phyloP scores from a whole-genome alignment of 768 basidiomycete species.

The Termitomyces sp. region DNA sequence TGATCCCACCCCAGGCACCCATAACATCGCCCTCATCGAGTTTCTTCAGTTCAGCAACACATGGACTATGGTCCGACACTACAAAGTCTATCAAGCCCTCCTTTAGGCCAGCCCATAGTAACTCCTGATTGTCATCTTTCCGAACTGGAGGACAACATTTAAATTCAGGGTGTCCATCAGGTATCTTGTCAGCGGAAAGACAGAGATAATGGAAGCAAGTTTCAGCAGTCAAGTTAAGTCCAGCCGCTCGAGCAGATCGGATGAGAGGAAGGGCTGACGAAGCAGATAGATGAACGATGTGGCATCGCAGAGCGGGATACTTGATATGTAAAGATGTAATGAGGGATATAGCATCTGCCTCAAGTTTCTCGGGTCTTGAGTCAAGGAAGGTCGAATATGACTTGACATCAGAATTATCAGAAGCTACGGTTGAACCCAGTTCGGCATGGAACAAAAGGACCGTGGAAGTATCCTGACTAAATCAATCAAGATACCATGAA shows the following conservation, averaged over 20 bases:
- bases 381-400: slow-evolving; percentile 77
- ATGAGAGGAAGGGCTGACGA: slow-evolving; percentile 75
- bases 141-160: slow-evolving; percentile 97
- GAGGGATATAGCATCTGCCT: slow-evolving; percentile 75
- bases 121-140: slow-evolving; percentile 60
- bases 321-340: slow-evolving; percentile 59
- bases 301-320: slow-evolving; percentile 70
- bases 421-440: slow-evolving; percentile 35
- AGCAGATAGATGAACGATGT: slow-evolving; percentile 95
- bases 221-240: slow-evolving; percentile 81
- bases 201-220: slow-evolving; percentile 98
- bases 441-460: slow-evolving; percentile 93
- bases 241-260: slow-evolving; percentile 56
- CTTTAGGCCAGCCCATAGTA: slow-evolving; percentile 75
- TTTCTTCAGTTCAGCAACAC: slow-evolving; percentile 75
- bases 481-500: slow-evolving; percentile 1
- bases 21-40: slow-evolving; percentile 76
- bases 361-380: slow-evolving; percentile 79
- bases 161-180: slow-evolving; percentile 75
- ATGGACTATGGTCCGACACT: slow-evolving; percentile 96
- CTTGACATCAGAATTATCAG: slow-evolving; percentile 31
- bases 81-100: slow-evolving; percentile 88
- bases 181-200: slow-evolving; percentile 67
- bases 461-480: slow-evolving; percentile 53
- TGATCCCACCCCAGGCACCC: slow-evolving; percentile 93